Conservation (phyloP, 2,329 filamentous ascomycete genomes). For the Stagonosporopsis tanaceti region DNA sequence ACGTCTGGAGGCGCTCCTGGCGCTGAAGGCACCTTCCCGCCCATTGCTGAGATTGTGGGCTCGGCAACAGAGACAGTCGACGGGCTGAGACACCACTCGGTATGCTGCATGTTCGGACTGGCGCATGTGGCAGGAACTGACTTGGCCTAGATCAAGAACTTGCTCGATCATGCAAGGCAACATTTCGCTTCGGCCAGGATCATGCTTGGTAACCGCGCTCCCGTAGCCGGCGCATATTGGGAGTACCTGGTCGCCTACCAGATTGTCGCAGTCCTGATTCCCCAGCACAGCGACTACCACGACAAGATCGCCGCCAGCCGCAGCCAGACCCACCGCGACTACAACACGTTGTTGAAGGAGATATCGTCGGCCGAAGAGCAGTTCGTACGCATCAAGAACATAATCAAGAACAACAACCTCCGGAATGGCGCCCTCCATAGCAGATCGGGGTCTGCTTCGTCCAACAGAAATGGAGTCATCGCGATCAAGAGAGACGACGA, state of each 20-base stretch:
- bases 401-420: slow-evolving; percentile 61
- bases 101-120: slow-evolving; percentile 20
- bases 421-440: slow-evolving; percentile 62
- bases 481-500: slow-evolving; percentile 37
- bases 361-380: slow-evolving; percentile 51
- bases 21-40: slow-evolving; percentile 39
- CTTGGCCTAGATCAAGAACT: slow-evolving; percentile 46
- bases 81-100: slow-evolving; percentile 38
- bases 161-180: slow-evolving; percentile 53
- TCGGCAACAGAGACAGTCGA: slow-evolving; percentile 49
- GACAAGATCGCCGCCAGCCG: slow-evolving; percentile 67
- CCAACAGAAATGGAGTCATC: slow-evolving; percentile 26
- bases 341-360: slow-evolving; percentile 44
- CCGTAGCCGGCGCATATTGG: slow-evolving; percentile 77
- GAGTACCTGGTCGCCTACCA: slow-evolving; percentile 86
- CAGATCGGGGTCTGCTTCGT: slow-evolving; percentile 23
- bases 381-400: slow-evolving; percentile 58
- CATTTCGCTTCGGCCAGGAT: slow-evolving; percentile 62
- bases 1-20: slow-evolving; percentile 12
- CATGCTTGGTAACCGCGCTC: slow-evolving; percentile 53
- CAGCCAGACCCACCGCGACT: slow-evolving; percentile 58
- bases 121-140: slow-evolving; percentile 24
- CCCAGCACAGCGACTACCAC: slow-evolving; percentile 75
- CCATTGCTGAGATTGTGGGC: slow-evolving; percentile 55
- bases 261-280: slow-evolving; percentile 78